phyloP scores from a whole-genome alignment of 2,329 filamentous ascomycete genomes.

The Colletotrichum agaves region DNA sequence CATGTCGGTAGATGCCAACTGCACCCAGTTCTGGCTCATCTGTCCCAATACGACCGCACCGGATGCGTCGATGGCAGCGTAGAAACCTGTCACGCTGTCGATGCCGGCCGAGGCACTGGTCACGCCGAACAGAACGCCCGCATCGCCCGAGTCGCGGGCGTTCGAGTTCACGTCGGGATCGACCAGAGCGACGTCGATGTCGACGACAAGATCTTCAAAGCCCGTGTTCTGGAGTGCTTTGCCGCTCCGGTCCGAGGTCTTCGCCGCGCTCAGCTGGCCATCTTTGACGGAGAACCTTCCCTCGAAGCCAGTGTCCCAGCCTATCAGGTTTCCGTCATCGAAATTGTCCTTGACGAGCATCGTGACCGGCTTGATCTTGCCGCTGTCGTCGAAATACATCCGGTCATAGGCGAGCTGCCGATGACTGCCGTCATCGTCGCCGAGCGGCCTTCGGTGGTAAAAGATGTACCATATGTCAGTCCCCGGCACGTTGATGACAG shows the following conservation, averaged over 20 bases:
- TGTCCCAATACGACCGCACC: constrained; percentile 42
- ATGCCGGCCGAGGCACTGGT: constrained; percentile 35
- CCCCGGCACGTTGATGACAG: constrained; percentile 55
- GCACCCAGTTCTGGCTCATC: constrained; percentile 37
- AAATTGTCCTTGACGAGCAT: constrained; percentile 59
- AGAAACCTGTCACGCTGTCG: constrained; percentile 41
- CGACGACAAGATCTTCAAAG: constrained; percentile 47
- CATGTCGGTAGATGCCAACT: constrained; percentile 24
- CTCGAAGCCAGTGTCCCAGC: constrained; percentile 46
- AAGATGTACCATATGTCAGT: constrained; percentile 63
- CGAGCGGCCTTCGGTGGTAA: constrained; percentile 58
- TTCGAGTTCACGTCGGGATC: neutral
- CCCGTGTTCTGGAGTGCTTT: constrained; percentile 50
- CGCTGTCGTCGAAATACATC: constrained; percentile 57
- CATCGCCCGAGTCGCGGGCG: constrained; percentile 40
- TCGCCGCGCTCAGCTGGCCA: constrained; percentile 40
- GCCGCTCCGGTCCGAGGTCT: constrained; percentile 30
- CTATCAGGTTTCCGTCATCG: constrained; percentile 50
- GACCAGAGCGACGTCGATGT: constrained; percentile 43
- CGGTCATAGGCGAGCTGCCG: constrained; percentile 59
- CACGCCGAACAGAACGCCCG: constrained; percentile 51
- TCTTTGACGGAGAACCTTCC: constrained; percentile 43
- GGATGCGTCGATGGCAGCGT: constrained; percentile 44
- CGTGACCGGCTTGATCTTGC: constrained; percentile 53
- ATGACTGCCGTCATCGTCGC: constrained; percentile 57